Conservation (phyloP, 2,329 filamentous ascomycete genomes). For the Colletotrichum phormii region DNA sequence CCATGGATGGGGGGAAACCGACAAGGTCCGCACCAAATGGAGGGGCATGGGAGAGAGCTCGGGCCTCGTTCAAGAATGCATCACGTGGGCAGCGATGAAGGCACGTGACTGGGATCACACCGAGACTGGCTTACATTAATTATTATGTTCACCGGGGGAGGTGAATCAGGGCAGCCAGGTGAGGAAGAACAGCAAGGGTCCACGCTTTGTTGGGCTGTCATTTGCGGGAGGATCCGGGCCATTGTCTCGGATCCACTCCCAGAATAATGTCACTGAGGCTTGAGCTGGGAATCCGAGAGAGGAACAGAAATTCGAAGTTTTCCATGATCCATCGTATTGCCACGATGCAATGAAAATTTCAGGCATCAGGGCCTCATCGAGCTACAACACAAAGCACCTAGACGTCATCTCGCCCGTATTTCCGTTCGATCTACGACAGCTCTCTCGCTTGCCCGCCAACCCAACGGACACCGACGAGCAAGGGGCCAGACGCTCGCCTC, state of each 20-base stretch:
- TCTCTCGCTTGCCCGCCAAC: slow-evolving; percentile 4
- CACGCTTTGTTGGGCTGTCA: neutral
- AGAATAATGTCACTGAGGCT: neutral
- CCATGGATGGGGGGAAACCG: slow-evolving; percentile 10
- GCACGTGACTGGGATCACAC: neutral
- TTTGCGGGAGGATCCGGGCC: slow-evolving; percentile 12
- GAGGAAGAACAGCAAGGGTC: neutral
- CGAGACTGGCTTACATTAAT: neutral
- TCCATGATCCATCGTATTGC: neutral
- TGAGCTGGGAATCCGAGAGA: neutral
- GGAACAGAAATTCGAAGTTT: neutral
- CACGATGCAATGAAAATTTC: neutral
- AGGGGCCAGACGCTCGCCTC: slow-evolving; percentile 11
- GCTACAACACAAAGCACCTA: neutral
- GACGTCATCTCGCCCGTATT: slow-evolving; percentile 24
- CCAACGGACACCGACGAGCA: neutral
- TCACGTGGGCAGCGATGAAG: fast-evolving
- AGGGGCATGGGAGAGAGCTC: slow-evolving; percentile 26
- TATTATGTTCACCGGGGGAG: neutral
- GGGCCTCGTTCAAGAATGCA: neutral
- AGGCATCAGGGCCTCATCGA: neutral
- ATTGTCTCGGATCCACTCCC: neutral
- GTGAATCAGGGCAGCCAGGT: neutral
- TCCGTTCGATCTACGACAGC: slow-evolving; percentile 34
- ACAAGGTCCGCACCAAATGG: slow-evolving; percentile 30